These are phyloP conservation scores for Alternaria novae-zelandiae DNA, from an alignment of 2,329 filamentous ascomycete species.

Conservation along the genomic window DNA sequence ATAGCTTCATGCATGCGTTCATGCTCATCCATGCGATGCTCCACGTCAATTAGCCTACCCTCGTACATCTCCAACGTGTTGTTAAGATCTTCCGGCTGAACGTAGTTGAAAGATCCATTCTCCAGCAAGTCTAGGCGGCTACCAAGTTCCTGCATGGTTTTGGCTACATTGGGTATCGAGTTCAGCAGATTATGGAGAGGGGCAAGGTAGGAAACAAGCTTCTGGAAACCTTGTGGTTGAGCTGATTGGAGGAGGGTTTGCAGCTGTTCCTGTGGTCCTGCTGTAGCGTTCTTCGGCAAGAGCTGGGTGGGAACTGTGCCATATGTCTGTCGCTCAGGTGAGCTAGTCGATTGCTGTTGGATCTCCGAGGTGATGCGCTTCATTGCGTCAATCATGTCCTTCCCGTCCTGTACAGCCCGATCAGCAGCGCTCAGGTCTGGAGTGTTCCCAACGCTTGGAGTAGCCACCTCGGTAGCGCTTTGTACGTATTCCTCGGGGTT, in stretches of 20 bases:
- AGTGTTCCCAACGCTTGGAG: constrained; percentile 53
- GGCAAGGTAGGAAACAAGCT: constrained; percentile 44
- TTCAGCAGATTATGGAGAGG: constrained; percentile 46
- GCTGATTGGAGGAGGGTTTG: constrained; percentile 38
- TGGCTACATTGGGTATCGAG: constrained; percentile 48
- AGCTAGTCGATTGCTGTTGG: constrained; percentile 24
- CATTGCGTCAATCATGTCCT: constrained; percentile 41
- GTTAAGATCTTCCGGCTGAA: constrained; percentile 71
- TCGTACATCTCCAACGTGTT: constrained; percentile 73
- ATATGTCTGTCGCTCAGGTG: constrained; percentile 21
- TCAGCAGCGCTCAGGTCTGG: constrained; percentile 48
- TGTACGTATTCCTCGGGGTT: constrained; percentile 50
- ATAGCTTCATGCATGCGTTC: constrained; percentile 44
- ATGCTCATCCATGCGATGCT: constrained; percentile 58
- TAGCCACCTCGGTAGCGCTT: constrained; percentile 57
- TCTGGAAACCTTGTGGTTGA: constrained; percentile 42
- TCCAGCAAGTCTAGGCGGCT: constrained; percentile 73
- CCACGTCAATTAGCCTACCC: constrained; percentile 71
- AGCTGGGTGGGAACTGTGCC: constrained; percentile 30
- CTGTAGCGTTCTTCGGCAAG: constrained; percentile 31
- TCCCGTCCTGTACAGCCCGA: constrained; percentile 45
- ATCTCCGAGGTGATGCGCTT: constrained; percentile 31
- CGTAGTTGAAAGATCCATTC: constrained; percentile 70
- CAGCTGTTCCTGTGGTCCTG: constrained; percentile 39
- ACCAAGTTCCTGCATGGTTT: constrained; percentile 66